A percentile compares a stretch with the other conserved stretches of the same genome.
Evolutionary conservation across 305 asterid species (phyloP).

Genomic region (Fraxinus xanthoxyloides): DNA sequence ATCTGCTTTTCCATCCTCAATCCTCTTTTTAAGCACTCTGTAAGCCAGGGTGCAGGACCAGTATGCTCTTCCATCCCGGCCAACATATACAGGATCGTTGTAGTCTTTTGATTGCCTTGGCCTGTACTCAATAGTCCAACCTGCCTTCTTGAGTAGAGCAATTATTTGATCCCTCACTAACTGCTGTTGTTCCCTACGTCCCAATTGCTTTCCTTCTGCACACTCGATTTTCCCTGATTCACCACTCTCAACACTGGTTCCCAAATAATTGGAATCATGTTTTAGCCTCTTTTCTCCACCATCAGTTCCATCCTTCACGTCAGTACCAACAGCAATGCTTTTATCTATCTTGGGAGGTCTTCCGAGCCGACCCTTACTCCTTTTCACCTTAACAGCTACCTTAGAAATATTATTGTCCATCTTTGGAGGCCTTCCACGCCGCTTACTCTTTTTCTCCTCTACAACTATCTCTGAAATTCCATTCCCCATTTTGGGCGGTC

Average conservation of each 20-base stretch:
- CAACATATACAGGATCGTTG: conserved; percentile 83
- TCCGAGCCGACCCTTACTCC: not conserved
- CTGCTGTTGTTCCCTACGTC: conserved; percentile 67
- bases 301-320: conserved; percentile 16
- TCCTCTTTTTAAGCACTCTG: conserved; percentile 58
- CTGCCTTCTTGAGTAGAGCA: conserved; percentile 61
- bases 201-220: conserved; percentile 35
- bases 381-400: not conserved
- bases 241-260: conserved; percentile 17
- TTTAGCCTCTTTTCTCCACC: conserved; percentile 25
- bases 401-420: not conserved
- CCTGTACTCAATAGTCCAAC: conserved; percentile 82
- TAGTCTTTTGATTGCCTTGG: conserved; percentile 60
- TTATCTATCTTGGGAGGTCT: not conserved
- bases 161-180: conserved; percentile 69
- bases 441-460: not conserved
- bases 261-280: conserved; percentile 7
- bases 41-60: conserved; percentile 96
- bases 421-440: not conserved
- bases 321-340: not conserved
- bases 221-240: not conserved
- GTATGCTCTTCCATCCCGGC: conserved; percentile 52
- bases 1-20: conserved; percentile 62
- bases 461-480: not conserved
- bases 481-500: conserved; percentile 3